A percentile compares a stretch with the other conserved stretches of the same genome.
These are phyloP conservation scores for Elymus sibiricus DNA, from an alignment of 176 grass and related monocot species.

Conservation along the genomic window DNA sequence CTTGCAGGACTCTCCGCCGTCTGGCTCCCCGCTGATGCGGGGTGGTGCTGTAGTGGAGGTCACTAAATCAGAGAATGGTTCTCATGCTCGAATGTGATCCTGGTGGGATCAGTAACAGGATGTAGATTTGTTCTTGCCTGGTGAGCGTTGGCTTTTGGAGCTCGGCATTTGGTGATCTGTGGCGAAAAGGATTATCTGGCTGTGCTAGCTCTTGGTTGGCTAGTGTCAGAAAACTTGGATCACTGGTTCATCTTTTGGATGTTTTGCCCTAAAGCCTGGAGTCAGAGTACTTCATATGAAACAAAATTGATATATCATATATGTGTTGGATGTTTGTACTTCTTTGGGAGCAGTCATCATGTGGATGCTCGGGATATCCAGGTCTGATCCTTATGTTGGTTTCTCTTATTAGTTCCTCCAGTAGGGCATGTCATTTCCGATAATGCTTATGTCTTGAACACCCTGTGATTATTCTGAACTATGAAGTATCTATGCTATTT, in stretches of 20 bases:
- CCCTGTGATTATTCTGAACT: background rate
- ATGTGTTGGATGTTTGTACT: background rate
- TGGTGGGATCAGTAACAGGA: background rate
- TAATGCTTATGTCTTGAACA: background rate
- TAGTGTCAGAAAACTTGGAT: background rate
- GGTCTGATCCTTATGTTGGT: background rate
- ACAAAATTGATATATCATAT: too few species aligned
- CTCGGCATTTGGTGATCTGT: background rate
- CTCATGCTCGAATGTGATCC: background rate
- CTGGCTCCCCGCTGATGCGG: background rate
- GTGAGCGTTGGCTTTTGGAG: background rate
- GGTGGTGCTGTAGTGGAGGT: background rate
- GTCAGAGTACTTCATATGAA: too few species aligned
- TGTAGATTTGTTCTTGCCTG: background rate
- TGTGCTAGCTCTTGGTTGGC: background rate
- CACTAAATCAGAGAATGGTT: background rate
- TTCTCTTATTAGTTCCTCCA: background rate
- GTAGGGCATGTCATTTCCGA: background rate
- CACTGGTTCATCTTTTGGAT: background rate
- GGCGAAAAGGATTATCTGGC: background rate
- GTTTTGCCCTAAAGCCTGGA: background rate
- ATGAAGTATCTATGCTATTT: background rate
- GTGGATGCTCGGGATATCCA: background rate
- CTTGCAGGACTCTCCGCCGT: background rate
- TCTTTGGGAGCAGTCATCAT: background rate